Base-by-base conservation (phyloP, 2,329 filamentous ascomycete species). In the Neurospora crassa region DNA sequence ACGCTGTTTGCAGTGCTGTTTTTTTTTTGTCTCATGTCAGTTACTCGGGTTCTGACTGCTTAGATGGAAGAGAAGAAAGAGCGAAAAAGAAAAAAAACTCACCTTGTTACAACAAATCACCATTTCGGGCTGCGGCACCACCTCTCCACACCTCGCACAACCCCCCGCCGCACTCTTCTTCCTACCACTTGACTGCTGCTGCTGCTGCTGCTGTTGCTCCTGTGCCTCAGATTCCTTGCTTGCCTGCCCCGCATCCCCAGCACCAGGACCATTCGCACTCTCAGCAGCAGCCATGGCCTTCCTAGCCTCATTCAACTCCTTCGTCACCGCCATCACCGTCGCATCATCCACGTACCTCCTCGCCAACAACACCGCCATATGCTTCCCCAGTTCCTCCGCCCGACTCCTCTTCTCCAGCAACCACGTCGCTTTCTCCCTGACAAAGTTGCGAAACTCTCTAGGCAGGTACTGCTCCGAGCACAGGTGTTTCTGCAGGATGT, bases 381-480 rank as follows among this genome's bases (percentile, higher is more conserved):
- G 87, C 74, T 87, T 87, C 67, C 84, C 83, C 72, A 88, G 88
- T 76, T 89, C 87, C 5, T 82, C 79, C 77, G 85, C 82, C 18
- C 86, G 84, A 67, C 82, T 80, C 34, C 82, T 80, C 12, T 82
- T 82, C 8, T 81, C 81, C 11, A 83, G 81, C n/a, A 89, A 78
- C 87, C 87, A 89, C 3, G 76, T 67, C 0, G 83, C 83, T 76
- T 87, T 87, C 20, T 83, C 79, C 69, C 81, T 78, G 47, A 87
- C 79, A 76, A 89, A 89, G 34, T 80, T 81, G 59, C 87, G 76
- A 80, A 88, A 87, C 20, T 83, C 81, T 3, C 82, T 82, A 12
- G 86, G 82, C 14, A 89, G 81, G 75, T 86, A 87, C 3, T 84
- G 83, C 40, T 83, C 82, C 5, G 86, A 85, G 5, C 84, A 85